Evolutionary conservation across 352 stramenopile species (phyloP), one percentile per base, ranked within the genome.

Genomic region (Plasmopara halstedii): DNA sequence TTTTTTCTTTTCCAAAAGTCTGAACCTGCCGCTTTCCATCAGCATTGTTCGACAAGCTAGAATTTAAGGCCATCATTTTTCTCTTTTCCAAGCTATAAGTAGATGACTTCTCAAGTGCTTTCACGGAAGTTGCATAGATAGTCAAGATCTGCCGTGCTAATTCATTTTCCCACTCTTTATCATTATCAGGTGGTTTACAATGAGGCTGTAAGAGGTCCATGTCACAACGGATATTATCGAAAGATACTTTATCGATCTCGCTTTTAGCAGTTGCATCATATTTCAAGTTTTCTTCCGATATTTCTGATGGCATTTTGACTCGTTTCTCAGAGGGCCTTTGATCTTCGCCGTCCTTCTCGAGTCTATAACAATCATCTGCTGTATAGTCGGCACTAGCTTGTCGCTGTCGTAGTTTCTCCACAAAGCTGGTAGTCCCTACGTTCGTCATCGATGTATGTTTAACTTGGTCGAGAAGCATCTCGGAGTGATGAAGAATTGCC

Each of bases 91-190:
- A 15, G 11, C 26, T 45, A 1, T 35, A 46, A 25, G 22, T 27
- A 14, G 29, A 33, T 15, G 35, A 17, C 27, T 57, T 52, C 29
- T 57, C 51, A 13, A 61, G 36, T 11, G 60, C 67, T 34, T 83
- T 80, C 31, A 88, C 58, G 0, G 74, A 87, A 9, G 82, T 84
- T 10, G 74, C 67, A 44, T 95, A 96, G 27, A 96, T 80, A 2
- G 70, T 89, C 22, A 96, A 53, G 41, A 95, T 96, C 43, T 95
- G 83, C 4, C 82, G 78, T 2, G 86, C 86, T 15, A 96, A 63
- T 46, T 95, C 81, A 43, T 96, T 95, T 50, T 96, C 86, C 86
- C 86, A 95, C 44, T 83, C 71, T n/a, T 75, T 62, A 20, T 85
- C 73, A 15, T 83, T 84, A 25, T 78, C 65, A 26, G 71, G 73